Conservation (phyloP, 1,284 basidiomycete species). For the Uromyces viciae-fabae region DNA sequence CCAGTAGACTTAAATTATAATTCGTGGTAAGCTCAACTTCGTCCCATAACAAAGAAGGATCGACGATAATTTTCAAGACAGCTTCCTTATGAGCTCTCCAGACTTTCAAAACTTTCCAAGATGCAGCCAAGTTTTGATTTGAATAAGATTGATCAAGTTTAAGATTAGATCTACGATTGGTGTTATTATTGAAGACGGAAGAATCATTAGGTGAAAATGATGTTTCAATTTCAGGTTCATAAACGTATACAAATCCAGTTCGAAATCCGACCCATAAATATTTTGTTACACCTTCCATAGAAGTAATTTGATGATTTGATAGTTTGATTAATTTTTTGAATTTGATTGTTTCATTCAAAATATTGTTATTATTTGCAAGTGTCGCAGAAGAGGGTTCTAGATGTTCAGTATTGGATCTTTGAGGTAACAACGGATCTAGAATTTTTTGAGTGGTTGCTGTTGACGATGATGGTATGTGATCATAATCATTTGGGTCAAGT, state of each 20-base stretch:
- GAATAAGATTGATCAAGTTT: conserved; percentile 72
- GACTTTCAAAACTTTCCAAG: conserved; percentile 77
- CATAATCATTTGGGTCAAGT: too few relatives aligned
- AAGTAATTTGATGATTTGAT: conserved; percentile 49
- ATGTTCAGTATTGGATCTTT: too few relatives aligned
- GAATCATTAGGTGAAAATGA: conserved; percentile 64
- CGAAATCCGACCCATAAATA: conserved; percentile 53
- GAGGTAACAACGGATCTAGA: too few relatives aligned
- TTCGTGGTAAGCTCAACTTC: conserved; percentile 2
- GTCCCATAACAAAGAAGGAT: conserved; percentile 46
- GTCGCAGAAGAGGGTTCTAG: not conserved
- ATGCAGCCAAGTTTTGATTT: conserved; percentile 74
- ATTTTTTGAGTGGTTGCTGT: not conserved
- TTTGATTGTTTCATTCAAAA: not conserved
- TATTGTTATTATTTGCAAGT: not conserved
- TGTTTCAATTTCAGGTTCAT: conserved; percentile 35
- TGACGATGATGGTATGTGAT: not conserved
- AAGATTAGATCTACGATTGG: too few relatives aligned
- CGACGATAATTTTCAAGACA: conserved; percentile 69
- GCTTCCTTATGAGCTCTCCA: conserved; percentile 78
- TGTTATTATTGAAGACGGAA: too few relatives aligned
- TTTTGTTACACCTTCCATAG: conserved; percentile 51
- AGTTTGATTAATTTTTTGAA: conserved; percentile 40
- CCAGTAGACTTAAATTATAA: conserved; percentile 56
- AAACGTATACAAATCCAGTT: conserved; percentile 52